Evolutionary conservation across 1,284 basidiomycete genomes (phyloP).

Genomic region (Sanghuangporus weigelae): DNA sequence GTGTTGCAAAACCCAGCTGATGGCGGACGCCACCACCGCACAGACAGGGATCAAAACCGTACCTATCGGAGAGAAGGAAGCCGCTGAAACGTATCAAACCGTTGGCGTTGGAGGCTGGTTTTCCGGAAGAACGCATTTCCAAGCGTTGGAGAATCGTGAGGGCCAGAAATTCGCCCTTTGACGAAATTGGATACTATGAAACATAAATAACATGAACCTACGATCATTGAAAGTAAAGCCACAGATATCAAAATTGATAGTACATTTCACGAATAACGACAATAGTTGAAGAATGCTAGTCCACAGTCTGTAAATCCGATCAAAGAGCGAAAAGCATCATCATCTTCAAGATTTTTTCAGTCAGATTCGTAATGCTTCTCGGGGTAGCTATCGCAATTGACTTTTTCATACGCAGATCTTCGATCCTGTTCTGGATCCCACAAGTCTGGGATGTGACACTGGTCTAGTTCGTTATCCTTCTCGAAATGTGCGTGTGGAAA

Average conservation of each 20-base stretch:
- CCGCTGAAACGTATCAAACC: conserved; percentile 26
- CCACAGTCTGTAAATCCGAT: too few relatives aligned
- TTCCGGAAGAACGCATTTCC: conserved; percentile 33
- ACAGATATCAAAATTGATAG: background rate
- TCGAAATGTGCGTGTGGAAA: conserved; percentile 15
- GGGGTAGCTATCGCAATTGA: background rate
- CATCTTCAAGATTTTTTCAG: background rate
- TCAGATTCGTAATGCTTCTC: background rate
- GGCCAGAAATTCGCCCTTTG: conserved; percentile 22
- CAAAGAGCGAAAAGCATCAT: background rate
- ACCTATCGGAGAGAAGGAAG: conserved; percentile 26
- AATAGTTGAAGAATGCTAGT: background rate
- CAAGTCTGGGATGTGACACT: background rate
- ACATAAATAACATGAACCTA: background rate
- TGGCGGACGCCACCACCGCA: conserved; percentile 43
- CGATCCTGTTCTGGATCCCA: background rate
- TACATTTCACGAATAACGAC: background rate
- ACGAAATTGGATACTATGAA: background rate
- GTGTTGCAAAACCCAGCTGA: conserved; percentile 45
- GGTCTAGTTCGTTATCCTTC: background rate
- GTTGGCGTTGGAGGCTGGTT: conserved; percentile 38
- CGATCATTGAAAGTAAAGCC: background rate
- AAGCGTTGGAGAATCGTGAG: conserved; percentile 33
- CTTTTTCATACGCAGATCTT: background rate
- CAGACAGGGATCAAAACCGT: conserved; percentile 29